Evolutionary conservation across 768 basidiomycete species (phyloP).

Genomic region (Tremella mesenterica): DNA sequence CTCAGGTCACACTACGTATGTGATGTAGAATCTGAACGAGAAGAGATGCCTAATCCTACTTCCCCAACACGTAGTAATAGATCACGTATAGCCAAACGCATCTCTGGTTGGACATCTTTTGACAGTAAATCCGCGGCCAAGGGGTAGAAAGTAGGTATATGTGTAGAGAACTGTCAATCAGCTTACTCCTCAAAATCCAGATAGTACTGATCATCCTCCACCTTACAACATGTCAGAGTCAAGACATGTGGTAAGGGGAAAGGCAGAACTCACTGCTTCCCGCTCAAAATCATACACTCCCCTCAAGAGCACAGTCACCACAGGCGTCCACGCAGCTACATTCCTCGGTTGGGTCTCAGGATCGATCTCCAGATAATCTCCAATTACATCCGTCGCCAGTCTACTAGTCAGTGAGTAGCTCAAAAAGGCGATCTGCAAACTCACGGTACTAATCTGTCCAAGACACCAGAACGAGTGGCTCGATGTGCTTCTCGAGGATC

Average conservation of each 20-base stretch:
- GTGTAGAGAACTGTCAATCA: slow-evolving; percentile 63
- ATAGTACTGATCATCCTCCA: no score
- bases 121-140: slow-evolving; percentile 73
- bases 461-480: slow-evolving; percentile 53
- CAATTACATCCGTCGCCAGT: slow-evolving; percentile 74
- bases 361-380: slow-evolving; percentile 82
- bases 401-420: slow-evolving; percentile 47
- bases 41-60: slow-evolving; percentile 4
- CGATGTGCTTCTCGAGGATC: slow-evolving; percentile 75
- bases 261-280: slow-evolving; percentile 61
- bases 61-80: slow-evolving; percentile 65
- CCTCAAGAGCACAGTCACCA: slow-evolving; percentile 85
- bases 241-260: no score
- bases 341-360: slow-evolving; percentile 88
- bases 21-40: no score
- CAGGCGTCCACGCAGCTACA: slow-evolving; percentile 96
- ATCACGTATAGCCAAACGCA: slow-evolving; percentile 66
- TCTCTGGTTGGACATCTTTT: slow-evolving; percentile 72
- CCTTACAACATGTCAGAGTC: no score
- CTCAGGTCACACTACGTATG: no score
- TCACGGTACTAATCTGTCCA: slow-evolving; percentile 59
- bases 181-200: not conserved
- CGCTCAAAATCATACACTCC: slow-evolving; percentile 86
- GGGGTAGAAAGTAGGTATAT: slow-evolving; percentile 84
- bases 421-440: slow-evolving; percentile 44